phyloP scores from a whole-genome alignment of 192 early-diverging fungal species.

The Phycomyces nitens region DNA sequence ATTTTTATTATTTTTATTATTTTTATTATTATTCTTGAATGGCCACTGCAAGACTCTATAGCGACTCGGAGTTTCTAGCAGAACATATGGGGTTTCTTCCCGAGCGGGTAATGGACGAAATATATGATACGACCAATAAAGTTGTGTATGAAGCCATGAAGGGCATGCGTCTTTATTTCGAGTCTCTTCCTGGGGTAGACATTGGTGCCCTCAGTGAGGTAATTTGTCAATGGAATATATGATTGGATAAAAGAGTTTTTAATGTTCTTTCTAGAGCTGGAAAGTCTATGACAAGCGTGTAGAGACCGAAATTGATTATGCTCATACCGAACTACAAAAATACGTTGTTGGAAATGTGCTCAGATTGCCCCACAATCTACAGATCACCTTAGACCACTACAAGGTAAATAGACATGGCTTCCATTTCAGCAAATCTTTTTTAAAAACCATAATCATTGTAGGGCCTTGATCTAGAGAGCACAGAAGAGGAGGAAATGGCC shows the following conservation, averaged over 20 bases:
- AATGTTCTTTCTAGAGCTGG: neutral
- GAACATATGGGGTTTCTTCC: neutral
- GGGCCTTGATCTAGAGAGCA: neutral
- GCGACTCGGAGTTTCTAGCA: neutral
- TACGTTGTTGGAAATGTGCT: neutral
- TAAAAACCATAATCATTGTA: neutral
- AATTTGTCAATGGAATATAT: neutral
- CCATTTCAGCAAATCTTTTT: neutral
- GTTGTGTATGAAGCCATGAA: neutral
- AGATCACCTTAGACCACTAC: neutral
- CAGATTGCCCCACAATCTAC: neutral
- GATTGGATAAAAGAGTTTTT: neutral
- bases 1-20: no score
- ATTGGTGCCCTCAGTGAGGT: neutral
- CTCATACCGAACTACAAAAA: neutral
- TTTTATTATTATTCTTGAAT: no score
- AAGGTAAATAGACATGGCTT: neutral
- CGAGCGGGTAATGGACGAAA: neutral
- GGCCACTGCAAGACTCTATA: neutral
- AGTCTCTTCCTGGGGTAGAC: neutral
- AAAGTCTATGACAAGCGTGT: neutral
- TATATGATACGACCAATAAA: neutral
- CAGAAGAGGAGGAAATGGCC: neutral
- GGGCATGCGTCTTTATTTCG: neutral
- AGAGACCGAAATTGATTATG: neutral